Conservation (phyloP, 371 early-diverging fungal species). For the Apophysomyces ossiformis region DNA sequence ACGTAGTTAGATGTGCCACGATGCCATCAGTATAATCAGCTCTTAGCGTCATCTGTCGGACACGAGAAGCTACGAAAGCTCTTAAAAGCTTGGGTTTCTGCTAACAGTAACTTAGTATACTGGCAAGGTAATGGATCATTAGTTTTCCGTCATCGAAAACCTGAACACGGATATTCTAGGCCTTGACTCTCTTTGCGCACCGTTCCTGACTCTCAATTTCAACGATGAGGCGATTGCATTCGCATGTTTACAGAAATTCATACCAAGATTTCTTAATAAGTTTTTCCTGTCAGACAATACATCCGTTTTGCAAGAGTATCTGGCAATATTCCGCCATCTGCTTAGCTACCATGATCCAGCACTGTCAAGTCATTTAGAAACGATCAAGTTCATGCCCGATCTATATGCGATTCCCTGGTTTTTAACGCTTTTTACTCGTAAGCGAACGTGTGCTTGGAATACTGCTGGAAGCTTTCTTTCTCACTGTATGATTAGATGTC, state of each 20-base stretch:
- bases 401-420: conserved; percentile 88
- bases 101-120: conserved; percentile 71
- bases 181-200: conserved; percentile 80
- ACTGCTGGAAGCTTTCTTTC: neutral
- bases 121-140: conserved; percentile 76
- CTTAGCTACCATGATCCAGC: conserved; percentile 78
- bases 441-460: conserved; percentile 21
- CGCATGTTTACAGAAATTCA: conserved; percentile 67
- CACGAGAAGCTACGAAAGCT: conserved; percentile 73
- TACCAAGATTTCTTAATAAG: conserved; percentile 66
- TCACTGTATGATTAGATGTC: conserved; percentile 55
- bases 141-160: neutral
- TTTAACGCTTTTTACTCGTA: conserved; percentile 82
- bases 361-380: conserved; percentile 67
- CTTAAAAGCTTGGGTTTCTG: conserved; percentile 72
- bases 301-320: conserved; percentile 65
- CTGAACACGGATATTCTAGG: conserved; percentile 39
- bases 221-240: conserved; percentile 77
- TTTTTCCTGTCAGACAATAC: conserved; percentile 78
- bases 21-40: conserved; percentile 84
- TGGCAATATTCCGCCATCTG: conserved; percentile 68
- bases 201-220: conserved; percentile 76
- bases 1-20: conserved; percentile 72
- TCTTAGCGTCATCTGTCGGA: conserved; percentile 73
- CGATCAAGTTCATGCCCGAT: conserved; percentile 72